These are phyloP conservation scores for Coemansia sp. DNA, from an alignment of 192 early-diverging fungal genomes.

Conservation along the genomic window DNA sequence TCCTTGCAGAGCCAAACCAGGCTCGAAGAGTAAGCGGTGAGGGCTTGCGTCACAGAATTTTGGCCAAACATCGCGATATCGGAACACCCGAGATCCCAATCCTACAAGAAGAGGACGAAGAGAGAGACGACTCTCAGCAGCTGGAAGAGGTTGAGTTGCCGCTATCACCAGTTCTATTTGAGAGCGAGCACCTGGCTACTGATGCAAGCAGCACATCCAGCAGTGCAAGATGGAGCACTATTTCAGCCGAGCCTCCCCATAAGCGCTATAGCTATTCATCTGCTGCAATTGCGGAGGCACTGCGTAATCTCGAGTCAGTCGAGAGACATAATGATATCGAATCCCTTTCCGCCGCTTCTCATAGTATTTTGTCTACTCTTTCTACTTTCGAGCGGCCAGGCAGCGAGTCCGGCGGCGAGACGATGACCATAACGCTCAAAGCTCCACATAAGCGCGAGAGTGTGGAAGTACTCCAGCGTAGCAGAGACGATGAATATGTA, in stretches of 20 bases:
- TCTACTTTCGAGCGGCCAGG: neutral
- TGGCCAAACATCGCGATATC: conserved; percentile 23
- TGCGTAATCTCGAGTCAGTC: conserved; percentile 34
- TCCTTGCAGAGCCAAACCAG: neutral
- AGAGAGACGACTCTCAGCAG: neutral
- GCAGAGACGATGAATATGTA: conserved; percentile 3
- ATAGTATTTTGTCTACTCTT: neutral
- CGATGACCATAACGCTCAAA: conserved; percentile 54
- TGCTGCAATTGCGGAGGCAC: conserved; percentile 40
- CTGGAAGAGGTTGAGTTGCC: conserved; percentile 9
- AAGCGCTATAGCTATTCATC: conserved; percentile 42
- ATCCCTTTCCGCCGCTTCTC: conserved; percentile 8
- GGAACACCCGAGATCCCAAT: conserved; percentile 35
- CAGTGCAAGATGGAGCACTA: conserved; percentile 39
- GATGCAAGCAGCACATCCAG: conserved; percentile 19
- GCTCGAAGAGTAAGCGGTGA: conserved; percentile 5
- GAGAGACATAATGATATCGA: conserved; percentile 8
- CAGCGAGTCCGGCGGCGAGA: conserved; percentile 25
- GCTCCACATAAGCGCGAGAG: conserved; percentile 27
- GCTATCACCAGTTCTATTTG: conserved; percentile 14
- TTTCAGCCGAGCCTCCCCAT: conserved; percentile 43
- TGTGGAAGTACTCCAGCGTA: neutral
- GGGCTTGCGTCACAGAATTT: conserved; percentile 41
- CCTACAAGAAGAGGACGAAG: conserved; percentile 5
- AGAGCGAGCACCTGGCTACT: neutral